These are phyloP conservation scores for Helotiales sp. DNA, from an alignment of 2,329 filamentous ascomycete genomes.

Conservation along the genomic window DNA sequence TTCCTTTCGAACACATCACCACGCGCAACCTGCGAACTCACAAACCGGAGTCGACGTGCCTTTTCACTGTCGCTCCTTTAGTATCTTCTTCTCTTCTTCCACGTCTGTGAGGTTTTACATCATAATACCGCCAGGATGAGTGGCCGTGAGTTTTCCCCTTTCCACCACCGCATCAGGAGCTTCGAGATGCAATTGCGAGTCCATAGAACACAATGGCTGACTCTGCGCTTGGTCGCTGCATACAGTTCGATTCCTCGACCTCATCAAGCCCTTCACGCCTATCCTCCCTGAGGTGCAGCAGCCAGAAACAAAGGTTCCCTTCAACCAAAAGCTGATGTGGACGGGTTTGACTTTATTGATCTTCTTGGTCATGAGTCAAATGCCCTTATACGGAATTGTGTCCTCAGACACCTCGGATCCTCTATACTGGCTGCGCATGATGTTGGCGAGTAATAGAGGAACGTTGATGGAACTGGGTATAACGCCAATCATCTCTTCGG, in stretches of 20 bases:
- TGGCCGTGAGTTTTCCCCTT: conserved; percentile 38
- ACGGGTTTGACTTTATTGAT: conserved; percentile 92
- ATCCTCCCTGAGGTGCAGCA: conserved; percentile 99
- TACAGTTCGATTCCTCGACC: conserved; percentile 95
- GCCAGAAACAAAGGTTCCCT: conserved; percentile 96
- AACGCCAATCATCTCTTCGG: conserved; percentile 98
- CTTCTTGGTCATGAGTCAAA: conserved; percentile 99
- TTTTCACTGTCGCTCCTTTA: conserved; percentile 33
- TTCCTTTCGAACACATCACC: conserved; percentile 32
- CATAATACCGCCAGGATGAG: conserved; percentile 42
- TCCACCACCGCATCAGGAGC: conserved; percentile 15
- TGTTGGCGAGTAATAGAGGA: conserved; percentile 97
- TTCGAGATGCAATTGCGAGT: conserved; percentile 18
- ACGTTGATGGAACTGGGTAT: conserved; percentile 96
- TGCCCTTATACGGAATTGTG: conserved; percentile 98
- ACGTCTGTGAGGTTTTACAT: conserved; percentile 38
- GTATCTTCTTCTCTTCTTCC: conserved; percentile 33
- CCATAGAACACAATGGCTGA: conserved; percentile 26
- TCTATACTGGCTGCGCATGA: conserved; percentile 99
- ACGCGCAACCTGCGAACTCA: conserved; percentile 28
- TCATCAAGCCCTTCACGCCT: conserved; percentile 99
- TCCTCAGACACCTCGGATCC: conserved; percentile 98
- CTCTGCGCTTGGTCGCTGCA: conserved; percentile 16
- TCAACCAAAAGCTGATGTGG: conserved; percentile 99
- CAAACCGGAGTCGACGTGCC: conserved; percentile 30